Evolutionary conservation across 306 rosid genomes (phyloP).

Genomic region (Comarum palustre): DNA sequence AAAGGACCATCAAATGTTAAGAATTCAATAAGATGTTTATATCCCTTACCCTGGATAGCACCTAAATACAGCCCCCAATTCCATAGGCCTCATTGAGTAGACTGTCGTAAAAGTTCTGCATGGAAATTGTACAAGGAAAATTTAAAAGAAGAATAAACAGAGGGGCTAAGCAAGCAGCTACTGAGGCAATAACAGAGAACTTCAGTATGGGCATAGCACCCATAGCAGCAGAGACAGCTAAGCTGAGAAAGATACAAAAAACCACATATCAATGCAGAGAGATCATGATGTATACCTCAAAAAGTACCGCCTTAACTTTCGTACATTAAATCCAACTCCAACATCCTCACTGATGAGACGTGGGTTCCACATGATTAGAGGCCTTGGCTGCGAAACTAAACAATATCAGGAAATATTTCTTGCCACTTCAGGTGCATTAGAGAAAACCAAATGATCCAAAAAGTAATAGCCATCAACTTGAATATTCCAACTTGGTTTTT

Average conservation of each 20-base stretch:
- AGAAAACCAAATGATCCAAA: background rate
- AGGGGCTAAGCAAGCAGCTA: background rate
- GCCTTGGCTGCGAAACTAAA: conserved; percentile 63
- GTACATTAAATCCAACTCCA: conserved; percentile 75
- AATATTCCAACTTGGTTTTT: background rate
- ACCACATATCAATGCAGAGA: conserved; percentile 14
- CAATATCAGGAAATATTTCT: background rate
- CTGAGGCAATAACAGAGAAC: background rate
- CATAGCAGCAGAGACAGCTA: background rate
- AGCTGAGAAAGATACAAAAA: conserved; percentile 3
- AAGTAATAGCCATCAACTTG: background rate
- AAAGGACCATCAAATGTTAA: background rate
- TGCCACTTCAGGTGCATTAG: conserved; percentile 1
- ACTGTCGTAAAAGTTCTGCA: conserved; percentile 77
- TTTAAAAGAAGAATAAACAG: background rate
- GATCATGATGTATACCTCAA: conserved; percentile 49
- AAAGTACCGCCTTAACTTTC: conserved; percentile 77
- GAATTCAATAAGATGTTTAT: background rate
- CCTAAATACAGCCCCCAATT: conserved; percentile 87
- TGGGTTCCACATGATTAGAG: conserved; percentile 98
- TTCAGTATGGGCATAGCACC: background rate
- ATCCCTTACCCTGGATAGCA: conserved; percentile 82
- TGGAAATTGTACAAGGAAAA: conserved; percentile 1
- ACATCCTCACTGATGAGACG: conserved; percentile 88
- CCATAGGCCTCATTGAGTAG: conserved; percentile 88